Conservation (phyloP, 352 stramenopile genomes). For the Phytopythium kandeliae region DNA sequence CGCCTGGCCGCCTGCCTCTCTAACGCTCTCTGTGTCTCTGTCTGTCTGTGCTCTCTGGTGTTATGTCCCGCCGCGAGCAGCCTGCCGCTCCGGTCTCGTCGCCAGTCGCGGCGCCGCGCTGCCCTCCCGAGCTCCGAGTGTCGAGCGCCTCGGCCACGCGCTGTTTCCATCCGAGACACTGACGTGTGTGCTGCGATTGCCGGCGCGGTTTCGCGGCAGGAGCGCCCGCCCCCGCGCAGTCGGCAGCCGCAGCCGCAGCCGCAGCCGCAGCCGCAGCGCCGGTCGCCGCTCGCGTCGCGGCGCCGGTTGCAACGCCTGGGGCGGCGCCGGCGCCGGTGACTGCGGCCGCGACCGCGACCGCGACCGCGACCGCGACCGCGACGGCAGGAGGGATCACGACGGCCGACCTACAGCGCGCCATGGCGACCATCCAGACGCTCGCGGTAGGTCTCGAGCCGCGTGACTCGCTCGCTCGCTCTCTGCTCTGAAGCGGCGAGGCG, state of each 20-base stretch:
- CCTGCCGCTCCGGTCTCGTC: no score
- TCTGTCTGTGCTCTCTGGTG: neutral
- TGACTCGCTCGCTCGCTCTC: no score
- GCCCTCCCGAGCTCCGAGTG: neutral
- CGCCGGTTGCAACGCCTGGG: conserved; percentile 3
- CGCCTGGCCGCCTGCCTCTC: no score
- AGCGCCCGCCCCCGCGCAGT: neutral
- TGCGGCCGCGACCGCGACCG: conserved; percentile 5
- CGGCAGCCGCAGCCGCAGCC: conserved; percentile 8
- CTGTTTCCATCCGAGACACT: no score
- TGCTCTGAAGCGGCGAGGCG: no score
- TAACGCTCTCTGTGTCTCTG: neutral
- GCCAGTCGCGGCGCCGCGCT: no score
- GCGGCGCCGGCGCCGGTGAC: conserved; percentile 1
- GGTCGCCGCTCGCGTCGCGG: no score
- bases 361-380: conserved; percentile 15
- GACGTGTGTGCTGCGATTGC: no score
- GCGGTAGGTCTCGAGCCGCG: conserved; percentile 23
- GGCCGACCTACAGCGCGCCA: conserved; percentile 81
- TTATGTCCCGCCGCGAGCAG: no score
- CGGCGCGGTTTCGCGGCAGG: neutral
- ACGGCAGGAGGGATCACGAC: conserved; percentile 42
- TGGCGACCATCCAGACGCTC: conserved; percentile 72
- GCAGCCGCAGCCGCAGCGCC: conserved; percentile 7
- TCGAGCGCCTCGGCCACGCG: no score